A percentile compares a stretch with the other conserved stretches of the same genome.
Conservation (phyloP, 2,329 filamentous ascomycete genomes). For the Xylariomycetidae sp. region DNA sequence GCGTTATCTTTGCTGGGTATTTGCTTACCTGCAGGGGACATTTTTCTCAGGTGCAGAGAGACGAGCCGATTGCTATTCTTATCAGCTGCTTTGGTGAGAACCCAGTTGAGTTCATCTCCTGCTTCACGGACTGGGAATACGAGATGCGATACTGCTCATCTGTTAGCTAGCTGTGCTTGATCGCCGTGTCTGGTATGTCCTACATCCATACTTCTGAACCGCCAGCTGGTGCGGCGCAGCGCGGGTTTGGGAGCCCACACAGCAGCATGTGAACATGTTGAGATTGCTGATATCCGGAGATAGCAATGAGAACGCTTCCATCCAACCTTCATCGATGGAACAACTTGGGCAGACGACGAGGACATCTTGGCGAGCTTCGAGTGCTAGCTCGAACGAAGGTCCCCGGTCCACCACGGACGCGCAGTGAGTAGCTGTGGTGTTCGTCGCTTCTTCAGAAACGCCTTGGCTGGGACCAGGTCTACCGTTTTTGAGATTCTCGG, state of each 20-base stretch:
- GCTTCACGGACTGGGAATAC: conserved; percentile 11
- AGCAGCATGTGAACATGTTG: conserved; percentile 6
- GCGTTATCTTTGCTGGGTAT: background rate
- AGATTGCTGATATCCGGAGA: background rate
- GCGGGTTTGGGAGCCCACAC: background rate
- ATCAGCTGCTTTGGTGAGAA: conserved; percentile 8
- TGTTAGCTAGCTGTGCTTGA: conserved; percentile 1
- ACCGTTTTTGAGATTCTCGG: conserved; percentile 4
- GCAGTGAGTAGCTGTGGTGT: background rate
- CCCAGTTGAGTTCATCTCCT: conserved; percentile 6
- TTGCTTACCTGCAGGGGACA: conserved; percentile 6
- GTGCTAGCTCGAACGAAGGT: conserved; percentile 8
- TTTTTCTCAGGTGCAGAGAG: conserved; percentile 8
- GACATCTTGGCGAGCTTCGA: conserved; percentile 1
- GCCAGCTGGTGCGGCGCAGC: conserved; percentile 2
- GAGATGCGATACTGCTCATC: conserved; percentile 9
- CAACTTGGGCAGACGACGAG: conserved; percentile 6
- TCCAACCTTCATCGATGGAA: conserved; percentile 6
- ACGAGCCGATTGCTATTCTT: conserved; percentile 9
- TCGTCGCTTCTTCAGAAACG: too few species aligned
- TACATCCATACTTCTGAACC: conserved; percentile 9
- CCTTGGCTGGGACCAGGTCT: background rate
- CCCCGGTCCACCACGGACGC: background rate
- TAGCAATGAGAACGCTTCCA: conserved; percentile 1
- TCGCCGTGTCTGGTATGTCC: too few species aligned